Percentiles rank a stretch among this genome's conserved stretches.
phyloP scores from a whole-genome alignment of 176 grass and related monocot genomes.

The Thalia dealbata region DNA sequence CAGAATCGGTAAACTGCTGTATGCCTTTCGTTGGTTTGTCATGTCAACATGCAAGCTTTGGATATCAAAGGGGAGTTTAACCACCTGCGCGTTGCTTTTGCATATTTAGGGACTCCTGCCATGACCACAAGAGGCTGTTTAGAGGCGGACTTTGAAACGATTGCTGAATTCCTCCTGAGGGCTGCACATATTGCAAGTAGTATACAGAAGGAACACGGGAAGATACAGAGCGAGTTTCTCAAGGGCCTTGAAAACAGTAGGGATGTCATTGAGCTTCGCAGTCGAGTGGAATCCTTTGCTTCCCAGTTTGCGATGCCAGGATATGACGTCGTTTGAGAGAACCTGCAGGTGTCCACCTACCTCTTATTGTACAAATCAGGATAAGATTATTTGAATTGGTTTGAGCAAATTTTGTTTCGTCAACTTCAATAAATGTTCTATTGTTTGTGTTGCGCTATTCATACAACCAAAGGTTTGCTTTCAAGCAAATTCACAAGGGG shows the following conservation, averaged over 20 bases:
- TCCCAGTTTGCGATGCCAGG: slow-evolving; percentile 83
- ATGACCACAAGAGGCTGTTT: slow-evolving; percentile 99
- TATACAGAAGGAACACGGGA: slow-evolving; percentile 73
- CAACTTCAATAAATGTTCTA: background rate
- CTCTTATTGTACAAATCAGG: background rate
- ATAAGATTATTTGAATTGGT: background rate
- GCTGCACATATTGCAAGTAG: slow-evolving; percentile 67
- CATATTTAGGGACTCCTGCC: slow-evolving; percentile 63
- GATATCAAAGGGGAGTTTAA: background rate
- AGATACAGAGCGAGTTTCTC: slow-evolving; percentile 68
- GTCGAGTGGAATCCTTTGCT: slow-evolving; percentile 66
- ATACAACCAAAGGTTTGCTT: background rate
- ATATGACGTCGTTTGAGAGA: slow-evolving; percentile 57
- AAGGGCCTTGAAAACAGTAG: slow-evolving; percentile 70
- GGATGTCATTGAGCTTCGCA: slow-evolving; percentile 60
- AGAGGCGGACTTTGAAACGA: slow-evolving; percentile 68
- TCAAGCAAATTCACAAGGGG: too few species aligned
- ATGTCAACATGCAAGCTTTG: background rate
- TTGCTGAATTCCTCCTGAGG: slow-evolving; percentile 76
- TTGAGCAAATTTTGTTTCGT: background rate
- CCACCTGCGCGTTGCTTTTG: slow-evolving; percentile 14
- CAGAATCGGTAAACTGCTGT: slow-evolving; percentile 65
- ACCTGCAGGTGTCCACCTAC: background rate
- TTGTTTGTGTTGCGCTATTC: background rate
- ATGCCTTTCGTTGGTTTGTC: background rate